Evolutionary conservation across 768 basidiomycete genomes (phyloP), one percentile per base, ranked within the genome.

Genomic region (Agaricus subrufescens): DNA sequence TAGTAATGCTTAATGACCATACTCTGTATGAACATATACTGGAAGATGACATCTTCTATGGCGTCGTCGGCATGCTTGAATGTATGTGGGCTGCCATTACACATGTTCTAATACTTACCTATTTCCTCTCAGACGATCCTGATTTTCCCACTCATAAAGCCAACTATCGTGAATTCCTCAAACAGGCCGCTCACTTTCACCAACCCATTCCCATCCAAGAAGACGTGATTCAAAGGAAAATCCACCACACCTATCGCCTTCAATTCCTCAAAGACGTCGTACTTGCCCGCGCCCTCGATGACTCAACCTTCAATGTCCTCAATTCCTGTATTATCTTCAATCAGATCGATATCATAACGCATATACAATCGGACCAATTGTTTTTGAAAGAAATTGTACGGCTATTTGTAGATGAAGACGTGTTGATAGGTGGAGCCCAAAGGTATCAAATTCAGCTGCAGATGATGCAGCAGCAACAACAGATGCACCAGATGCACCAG

Each of bases 201-300:
- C 86, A 96, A 70, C 94, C 95, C 45, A 86, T 98, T 60, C 79
- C 83, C 30, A 89, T 98, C 66, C 81, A 81, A 43, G 92, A 96
- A 62, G 71, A 78, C 19, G 61, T 69, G 44, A 87, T 97, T 45
- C 86, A 89, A 64, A 81, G 81, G 56, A 98, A 98, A 72, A 89
- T 98, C 27, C 96, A 98, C 71, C 94, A 97, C 66, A 98, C 94
- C 2, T 98, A 98, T 69, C 91, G 97, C 19, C 81, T 99, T 6
- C 93, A 94, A 66, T 98, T 94, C 72, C 87, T 99, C 65, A 98
- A 98, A 69, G 97, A 99, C 68, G 96, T 99, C 57, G 93, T 99
- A 42, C 89, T 99, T 48, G 93, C 94, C 0, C 87, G 97, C 15
- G 87, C 88, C 1, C 82, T 98, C 48, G 97, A 99, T 64, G 97